Evolutionary conservation across 2,329 filamentous ascomycete genomes (phyloP).

Genomic region (Alternaria burnsii): DNA sequence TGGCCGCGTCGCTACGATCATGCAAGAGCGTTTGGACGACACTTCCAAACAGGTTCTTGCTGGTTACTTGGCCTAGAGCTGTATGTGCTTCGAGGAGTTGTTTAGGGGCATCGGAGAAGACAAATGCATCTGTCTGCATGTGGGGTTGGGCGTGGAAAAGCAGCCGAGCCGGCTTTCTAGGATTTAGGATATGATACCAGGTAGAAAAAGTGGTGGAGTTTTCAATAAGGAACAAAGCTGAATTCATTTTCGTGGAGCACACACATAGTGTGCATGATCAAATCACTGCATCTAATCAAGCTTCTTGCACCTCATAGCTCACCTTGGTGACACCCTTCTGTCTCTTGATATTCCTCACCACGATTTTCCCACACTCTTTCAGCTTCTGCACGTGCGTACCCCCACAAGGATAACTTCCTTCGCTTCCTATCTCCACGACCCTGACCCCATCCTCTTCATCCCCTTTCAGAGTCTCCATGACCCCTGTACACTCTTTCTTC

Average conservation of each 20-base stretch:
- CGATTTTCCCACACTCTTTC: conserved; percentile 66
- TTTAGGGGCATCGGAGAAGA: not conserved
- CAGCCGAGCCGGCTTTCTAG: not conserved
- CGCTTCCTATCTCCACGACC: conserved; percentile 73
- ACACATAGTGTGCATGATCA: conserved; percentile 3
- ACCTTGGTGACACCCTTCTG: conserved; percentile 70
- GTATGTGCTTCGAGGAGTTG: not conserved
- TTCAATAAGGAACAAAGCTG: not conserved
- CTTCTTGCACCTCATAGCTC: conserved; percentile 51
- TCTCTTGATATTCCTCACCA: conserved; percentile 72
- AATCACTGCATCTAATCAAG: not conserved
- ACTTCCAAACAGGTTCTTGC: conserved; percentile 53
- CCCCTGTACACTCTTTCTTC: conserved; percentile 51
- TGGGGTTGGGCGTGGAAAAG: not conserved
- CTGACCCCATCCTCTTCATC: conserved; percentile 55
- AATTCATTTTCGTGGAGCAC: not conserved
- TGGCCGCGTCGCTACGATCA: conserved; percentile 75
- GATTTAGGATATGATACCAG: conserved; percentile 29
- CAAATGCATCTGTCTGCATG: not conserved
- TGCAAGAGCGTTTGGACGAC: conserved; percentile 70
- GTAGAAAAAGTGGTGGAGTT: conserved; percentile 16
- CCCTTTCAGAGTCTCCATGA: conserved; percentile 46
- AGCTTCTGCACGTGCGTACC: conserved; percentile 75
- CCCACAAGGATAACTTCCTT: conserved; percentile 76
- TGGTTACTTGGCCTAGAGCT: conserved; percentile 33